phyloP scores from a whole-genome alignment of 2,329 filamentous ascomycete genomes.

The Calonectria leucothoes region DNA sequence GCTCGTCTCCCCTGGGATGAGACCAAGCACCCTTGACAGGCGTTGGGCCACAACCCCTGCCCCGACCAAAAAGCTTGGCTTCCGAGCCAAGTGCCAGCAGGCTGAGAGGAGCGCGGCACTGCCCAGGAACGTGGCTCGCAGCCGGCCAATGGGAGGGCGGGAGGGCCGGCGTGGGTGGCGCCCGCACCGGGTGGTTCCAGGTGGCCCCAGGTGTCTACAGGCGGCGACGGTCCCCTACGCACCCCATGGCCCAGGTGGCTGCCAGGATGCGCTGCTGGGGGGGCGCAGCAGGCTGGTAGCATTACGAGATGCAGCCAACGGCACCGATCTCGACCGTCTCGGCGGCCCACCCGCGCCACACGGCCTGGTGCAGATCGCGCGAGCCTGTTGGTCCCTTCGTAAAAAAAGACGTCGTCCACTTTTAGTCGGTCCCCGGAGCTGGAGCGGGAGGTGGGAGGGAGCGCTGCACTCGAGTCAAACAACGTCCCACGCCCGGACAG shows the following conservation, averaged over 20 bases:
- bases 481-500: not conserved
- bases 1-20: too few relatives aligned
- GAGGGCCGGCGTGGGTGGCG: not conserved
- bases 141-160: not conserved
- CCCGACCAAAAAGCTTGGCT: not conserved
- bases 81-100: not conserved
- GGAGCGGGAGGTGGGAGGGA: too few relatives aligned
- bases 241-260: too few relatives aligned
- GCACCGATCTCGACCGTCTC: not conserved
- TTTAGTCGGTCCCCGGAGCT: too few relatives aligned
- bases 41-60: not conserved
- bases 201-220: not conserved
- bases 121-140: not conserved
- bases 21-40: not conserved
- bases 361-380: not conserved
- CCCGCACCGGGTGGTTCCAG: not conserved
- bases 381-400: not conserved
- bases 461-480: not conserved
- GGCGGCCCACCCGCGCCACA: not conserved
- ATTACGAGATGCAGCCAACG: not conserved
- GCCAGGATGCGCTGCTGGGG: not conserved
- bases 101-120: not conserved
- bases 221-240: too few relatives aligned
- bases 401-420: not conserved
- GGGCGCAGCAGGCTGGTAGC: not conserved